Evolutionary conservation across 23 red algal species (phyloP).

Genomic region (Agarophyton chilense): DNA sequence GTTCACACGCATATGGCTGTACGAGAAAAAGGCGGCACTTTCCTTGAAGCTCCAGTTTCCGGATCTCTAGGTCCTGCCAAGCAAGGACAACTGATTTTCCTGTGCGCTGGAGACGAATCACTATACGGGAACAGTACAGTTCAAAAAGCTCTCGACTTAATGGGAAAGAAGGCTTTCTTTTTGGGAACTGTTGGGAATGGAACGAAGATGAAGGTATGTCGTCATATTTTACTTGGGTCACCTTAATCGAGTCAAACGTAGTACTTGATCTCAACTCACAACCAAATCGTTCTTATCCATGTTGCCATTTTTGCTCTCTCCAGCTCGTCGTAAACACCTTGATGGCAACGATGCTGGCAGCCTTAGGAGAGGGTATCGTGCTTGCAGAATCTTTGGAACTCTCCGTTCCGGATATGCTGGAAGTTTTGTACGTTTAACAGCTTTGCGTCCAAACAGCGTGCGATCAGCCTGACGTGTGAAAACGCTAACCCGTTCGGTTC

Average conservation of each 20-base stretch:
- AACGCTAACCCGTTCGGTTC: no score
- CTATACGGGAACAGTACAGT: conserved; percentile 42
- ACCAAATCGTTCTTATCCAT: not conserved
- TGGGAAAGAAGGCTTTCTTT: conserved; percentile 86
- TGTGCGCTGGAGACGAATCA: conserved; percentile 70
- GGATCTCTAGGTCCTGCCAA: conserved; percentile 89
- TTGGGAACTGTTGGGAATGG: conserved; percentile 77
- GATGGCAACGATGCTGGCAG: conserved; percentile 88
- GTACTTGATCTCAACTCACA: no score
- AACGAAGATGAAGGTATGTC: conserved; percentile 87
- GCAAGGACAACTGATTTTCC: conserved; percentile 76
- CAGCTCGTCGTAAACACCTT: conserved; percentile 82
- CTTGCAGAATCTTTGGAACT: conserved; percentile 72
- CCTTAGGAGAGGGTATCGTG: conserved; percentile 79
- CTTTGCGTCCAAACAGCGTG: not conserved
- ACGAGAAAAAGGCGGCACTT: conserved; percentile 48
- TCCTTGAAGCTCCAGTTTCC: conserved; percentile 89
- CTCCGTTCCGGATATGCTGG: conserved; percentile 59
- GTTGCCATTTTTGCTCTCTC: not conserved
- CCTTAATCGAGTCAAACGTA: no score
- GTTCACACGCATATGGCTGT: conserved; percentile 37
- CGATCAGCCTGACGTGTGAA: not conserved
- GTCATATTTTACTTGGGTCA: not conserved
- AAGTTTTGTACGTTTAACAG: conserved; percentile 66
- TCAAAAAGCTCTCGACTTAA: conserved; percentile 41